phyloP scores from a whole-genome alignment of 768 basidiomycete genomes.

The Dioszegia hungarica region DNA sequence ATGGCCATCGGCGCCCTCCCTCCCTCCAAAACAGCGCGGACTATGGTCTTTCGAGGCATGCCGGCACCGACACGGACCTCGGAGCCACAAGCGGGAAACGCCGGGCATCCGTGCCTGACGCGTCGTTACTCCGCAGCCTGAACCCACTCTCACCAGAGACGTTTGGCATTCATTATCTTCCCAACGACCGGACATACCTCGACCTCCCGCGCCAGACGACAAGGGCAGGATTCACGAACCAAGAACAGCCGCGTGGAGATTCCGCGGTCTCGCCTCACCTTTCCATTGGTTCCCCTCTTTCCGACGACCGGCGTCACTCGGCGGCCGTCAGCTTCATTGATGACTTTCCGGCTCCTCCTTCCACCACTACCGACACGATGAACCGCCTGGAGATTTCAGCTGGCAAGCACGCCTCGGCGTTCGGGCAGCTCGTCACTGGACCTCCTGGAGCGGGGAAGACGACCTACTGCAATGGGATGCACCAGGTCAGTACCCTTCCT shows the following conservation, averaged over 20 bases:
- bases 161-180: constrained; percentile 1
- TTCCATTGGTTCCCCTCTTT: no score
- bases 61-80: background rate
- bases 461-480: constrained; percentile 52
- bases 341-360: constrained; percentile 19
- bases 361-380: background rate
- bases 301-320: constrained; percentile 9
- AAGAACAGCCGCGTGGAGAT: background rate
- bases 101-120: constrained; percentile 10
- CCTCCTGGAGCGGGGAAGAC: constrained; percentile 52
- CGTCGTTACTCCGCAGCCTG: background rate
- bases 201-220: no score
- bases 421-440: constrained; percentile 50
- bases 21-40: background rate
- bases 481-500: constrained; percentile 42
- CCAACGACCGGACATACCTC: background rate
- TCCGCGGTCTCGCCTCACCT: no score
- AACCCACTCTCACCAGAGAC: constrained; percentile 2
- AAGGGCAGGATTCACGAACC: no score
- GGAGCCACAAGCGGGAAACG: constrained; percentile 9
- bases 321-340: constrained; percentile 17
- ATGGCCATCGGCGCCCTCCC: background rate
- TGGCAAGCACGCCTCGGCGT: constrained; percentile 23
- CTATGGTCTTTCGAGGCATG: no score
- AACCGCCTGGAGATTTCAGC: background rate